Conservation (phyloP, 202 grass and related monocot genomes). For the Sporobolus alterniflorus region DNA sequence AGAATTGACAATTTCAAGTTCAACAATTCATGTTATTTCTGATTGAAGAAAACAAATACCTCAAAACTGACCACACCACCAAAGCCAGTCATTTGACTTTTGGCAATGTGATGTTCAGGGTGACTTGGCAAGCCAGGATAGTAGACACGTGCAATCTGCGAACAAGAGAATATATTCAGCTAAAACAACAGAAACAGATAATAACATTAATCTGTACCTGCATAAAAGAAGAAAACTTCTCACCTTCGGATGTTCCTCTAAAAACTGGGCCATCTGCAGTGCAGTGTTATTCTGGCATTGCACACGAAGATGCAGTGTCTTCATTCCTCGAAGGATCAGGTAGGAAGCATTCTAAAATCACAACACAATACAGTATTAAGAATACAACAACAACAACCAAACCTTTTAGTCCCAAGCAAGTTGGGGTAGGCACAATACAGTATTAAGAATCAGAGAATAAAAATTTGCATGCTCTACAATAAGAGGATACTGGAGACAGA, state of each 20-base stretch:
- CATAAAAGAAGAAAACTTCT: slow-evolving; percentile 11
- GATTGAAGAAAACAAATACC: slow-evolving; percentile 48
- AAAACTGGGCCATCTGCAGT: slow-evolving; percentile 97
- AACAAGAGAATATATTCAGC: slow-evolving; percentile 16
- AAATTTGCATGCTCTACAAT: slow-evolving; percentile 1
- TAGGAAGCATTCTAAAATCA: slow-evolving; percentile 94
- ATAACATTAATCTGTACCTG: background rate
- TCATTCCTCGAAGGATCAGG: slow-evolving; percentile 95
- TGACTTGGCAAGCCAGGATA: slow-evolving; percentile 96
- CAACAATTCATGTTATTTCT: background rate
- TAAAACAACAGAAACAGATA: slow-evolving; percentile 27
- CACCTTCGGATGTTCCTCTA: slow-evolving; percentile 99
- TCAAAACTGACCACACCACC: slow-evolving; percentile 99
- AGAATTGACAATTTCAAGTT: background rate
- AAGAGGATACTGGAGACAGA: slow-evolving; percentile 23
- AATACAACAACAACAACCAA: no score
- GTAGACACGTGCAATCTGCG: slow-evolving; percentile 79
- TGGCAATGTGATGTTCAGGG: slow-evolving; percentile 96
- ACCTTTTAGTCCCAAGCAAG: no score
- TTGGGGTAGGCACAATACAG: no score
- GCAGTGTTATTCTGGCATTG: slow-evolving; percentile 94
- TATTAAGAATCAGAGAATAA: slow-evolving; percentile 9
- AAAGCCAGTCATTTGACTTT: slow-evolving; percentile 97
- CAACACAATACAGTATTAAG: slow-evolving; percentile 22
- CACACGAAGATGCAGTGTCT: slow-evolving; percentile 98